Conservation (phyloP, 805 yeast genomes). For the Candida fluviatilis region DNA sequence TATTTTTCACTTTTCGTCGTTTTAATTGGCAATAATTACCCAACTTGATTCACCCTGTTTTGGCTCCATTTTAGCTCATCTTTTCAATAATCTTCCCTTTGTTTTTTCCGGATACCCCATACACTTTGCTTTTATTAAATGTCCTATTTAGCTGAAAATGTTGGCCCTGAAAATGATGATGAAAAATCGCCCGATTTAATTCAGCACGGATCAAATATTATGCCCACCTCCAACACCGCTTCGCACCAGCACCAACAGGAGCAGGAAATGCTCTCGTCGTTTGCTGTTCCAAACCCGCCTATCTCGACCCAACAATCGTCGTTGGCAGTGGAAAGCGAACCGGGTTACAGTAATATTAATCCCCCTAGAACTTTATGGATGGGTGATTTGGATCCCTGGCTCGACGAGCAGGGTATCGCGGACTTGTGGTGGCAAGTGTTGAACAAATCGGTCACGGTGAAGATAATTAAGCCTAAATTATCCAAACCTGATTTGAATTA, state of each 20-base stretch:
- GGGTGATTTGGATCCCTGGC: constrained; percentile 83
- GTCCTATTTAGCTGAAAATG: background rate
- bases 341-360: constrained; percentile 12
- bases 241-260: constrained; percentile 42
- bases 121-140: background rate
- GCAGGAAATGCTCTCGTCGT: constrained; percentile 36
- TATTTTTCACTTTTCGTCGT: too few relatives aligned
- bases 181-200: background rate
- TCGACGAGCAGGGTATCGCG: constrained; percentile 56
- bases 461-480: constrained; percentile 51
- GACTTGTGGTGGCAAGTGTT: constrained; percentile 57
- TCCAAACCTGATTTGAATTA: constrained; percentile 18
- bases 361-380: constrained; percentile 79
- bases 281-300: constrained; percentile 41
- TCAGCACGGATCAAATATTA: constrained; percentile 5
- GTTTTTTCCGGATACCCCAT: background rate
- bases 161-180: background rate
- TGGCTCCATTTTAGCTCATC: too few relatives aligned
- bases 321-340: constrained; percentile 20
- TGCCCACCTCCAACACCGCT: constrained; percentile 27
- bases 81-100: background rate
- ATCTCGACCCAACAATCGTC: constrained; percentile 34
- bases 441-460: constrained; percentile 56
- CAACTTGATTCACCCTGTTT: too few relatives aligned
- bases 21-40: too few relatives aligned